Evolutionary conservation across 768 basidiomycete genomes (phyloP), one percentile per base, ranked within the genome.

Genomic region (Pleurotus pulmonarius): DNA sequence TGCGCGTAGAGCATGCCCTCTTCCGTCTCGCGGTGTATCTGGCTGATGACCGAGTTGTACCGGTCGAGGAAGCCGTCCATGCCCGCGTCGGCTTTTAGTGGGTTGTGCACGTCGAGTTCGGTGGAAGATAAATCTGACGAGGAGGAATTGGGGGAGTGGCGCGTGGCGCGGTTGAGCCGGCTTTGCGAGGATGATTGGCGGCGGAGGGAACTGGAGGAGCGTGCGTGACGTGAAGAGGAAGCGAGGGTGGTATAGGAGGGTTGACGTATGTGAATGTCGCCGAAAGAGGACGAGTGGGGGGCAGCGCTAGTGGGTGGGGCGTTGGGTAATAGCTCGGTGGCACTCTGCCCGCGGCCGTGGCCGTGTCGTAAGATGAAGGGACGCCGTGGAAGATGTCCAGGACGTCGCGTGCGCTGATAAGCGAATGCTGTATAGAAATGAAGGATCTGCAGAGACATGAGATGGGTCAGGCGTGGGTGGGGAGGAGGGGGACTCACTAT

Each of bases 1-100:
- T 66, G 65, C 1, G 76, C 74, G 54, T 72, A 66, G 11, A 68
- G 67, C 12, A 83, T 53, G 0, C 71, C 79, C 1, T 77, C 78
- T 25, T 83, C 83, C 1, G 81, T 75, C 60, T 86, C 85, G 20
- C 73, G 75, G 29, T 73, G 68, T 43, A 84, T 76, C 58, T 82
- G 79, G 15, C 72, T 69, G 29, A 86, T 72, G 38, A 85, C 65
- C 2, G 73, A 65, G 11, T 75, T 76, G 67, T 86, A 85, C 18
- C 75, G 75, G 56, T 82, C 79, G 2, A 73, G 73, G 61, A 82
- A 81, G 40, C 66, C 66, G 47, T 72, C 68, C 34, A 75, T 61
- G 37, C 81, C 75, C 22, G 20, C 39, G 25, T 57, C 63, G 69
- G 34, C 80, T 73, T 13, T 60, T 58, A 43, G 62, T 61, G 6